phyloP scores from a whole-genome alignment of 345 rosid species.

The Bruguiera gymnorhiza region DNA sequence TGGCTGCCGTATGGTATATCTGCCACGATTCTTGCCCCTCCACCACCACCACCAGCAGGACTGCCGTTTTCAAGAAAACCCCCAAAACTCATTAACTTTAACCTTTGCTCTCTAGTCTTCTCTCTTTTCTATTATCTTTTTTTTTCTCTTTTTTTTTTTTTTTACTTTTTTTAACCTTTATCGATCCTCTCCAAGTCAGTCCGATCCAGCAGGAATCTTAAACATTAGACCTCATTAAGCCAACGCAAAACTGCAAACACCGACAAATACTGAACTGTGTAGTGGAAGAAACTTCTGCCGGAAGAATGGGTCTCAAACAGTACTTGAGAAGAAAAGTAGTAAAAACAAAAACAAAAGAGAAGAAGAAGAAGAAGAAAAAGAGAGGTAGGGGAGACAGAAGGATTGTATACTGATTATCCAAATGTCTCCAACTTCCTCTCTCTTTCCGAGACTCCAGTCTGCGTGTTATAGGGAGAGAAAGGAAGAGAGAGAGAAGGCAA shows the following conservation, averaged over 20 bases:
- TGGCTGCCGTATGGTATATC: constrained; percentile 41
- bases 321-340: too few species aligned
- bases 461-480: constrained; percentile 29
- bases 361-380: constrained; percentile 18
- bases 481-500: constrained; percentile 52
- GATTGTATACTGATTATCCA: constrained; percentile 27
- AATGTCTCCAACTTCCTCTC: constrained; percentile 71
- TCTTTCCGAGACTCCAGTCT: not conserved
- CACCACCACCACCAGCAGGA: constrained; percentile 34
- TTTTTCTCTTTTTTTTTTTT: not conserved
- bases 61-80: constrained; percentile 55
- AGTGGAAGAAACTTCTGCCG: too few species aligned
- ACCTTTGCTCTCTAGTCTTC: constrained; percentile 2
- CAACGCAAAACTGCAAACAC: too few species aligned
- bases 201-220: too few species aligned
- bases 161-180: not conserved
- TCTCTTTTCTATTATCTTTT: not conserved
- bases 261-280: too few species aligned
- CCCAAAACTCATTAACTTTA: constrained; percentile 64
- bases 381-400: constrained; percentile 74
- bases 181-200: constrained; percentile 3
- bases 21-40: constrained; percentile 45
- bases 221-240: too few species aligned
- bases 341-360: not conserved
- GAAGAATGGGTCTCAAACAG: too few species aligned